These are phyloP conservation scores for Coniochaeta prunicola DNA, from an alignment of 2,329 filamentous ascomycete genomes.

Conservation along the genomic window DNA sequence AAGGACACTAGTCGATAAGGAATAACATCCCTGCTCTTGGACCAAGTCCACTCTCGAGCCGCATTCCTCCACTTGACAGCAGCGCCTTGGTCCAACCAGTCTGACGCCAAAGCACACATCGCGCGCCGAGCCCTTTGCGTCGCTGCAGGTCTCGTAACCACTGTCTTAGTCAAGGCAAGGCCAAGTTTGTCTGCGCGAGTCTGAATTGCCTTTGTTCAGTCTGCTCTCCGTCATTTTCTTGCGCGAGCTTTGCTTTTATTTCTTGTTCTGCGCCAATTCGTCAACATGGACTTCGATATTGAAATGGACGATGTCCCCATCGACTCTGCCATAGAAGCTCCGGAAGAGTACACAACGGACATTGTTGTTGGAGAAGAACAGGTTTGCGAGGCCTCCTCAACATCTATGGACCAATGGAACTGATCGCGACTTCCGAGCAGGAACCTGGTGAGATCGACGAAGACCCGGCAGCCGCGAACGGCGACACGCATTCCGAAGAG, in stretches of 20 bases:
- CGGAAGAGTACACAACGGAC: conserved; percentile 15
- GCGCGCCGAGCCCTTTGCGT: too few relatives aligned
- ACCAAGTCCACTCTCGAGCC: neutral
- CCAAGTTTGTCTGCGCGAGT: neutral
- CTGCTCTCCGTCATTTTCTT: neutral
- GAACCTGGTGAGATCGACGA: conserved; percentile 34
- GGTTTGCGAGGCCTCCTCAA: conserved; percentile 9
- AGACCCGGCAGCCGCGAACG: conserved; percentile 5
- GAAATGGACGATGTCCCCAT: conserved; percentile 59
- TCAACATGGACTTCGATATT: conserved; percentile 59
- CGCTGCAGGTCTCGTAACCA: too few relatives aligned
- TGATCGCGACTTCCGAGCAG: conserved; percentile 12
- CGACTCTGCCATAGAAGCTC: conserved; percentile 21
- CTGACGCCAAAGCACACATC: too few relatives aligned
- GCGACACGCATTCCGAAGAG: conserved; percentile 16
- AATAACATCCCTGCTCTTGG: neutral
- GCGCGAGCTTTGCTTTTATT: neutral
- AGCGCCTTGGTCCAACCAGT: too few relatives aligned
- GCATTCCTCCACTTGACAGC: neutral
- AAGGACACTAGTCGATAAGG: neutral
- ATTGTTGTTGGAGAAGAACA: conserved; percentile 19
- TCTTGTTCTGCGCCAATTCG: neutral
- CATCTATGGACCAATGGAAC: conserved; percentile 4
- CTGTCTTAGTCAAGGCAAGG: too few relatives aligned
- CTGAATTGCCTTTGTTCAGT: neutral